These are phyloP conservation scores for Micromonas pusilla DNA, from an alignment of 139 green algal genomes.

Conservation along the genomic window DNA sequence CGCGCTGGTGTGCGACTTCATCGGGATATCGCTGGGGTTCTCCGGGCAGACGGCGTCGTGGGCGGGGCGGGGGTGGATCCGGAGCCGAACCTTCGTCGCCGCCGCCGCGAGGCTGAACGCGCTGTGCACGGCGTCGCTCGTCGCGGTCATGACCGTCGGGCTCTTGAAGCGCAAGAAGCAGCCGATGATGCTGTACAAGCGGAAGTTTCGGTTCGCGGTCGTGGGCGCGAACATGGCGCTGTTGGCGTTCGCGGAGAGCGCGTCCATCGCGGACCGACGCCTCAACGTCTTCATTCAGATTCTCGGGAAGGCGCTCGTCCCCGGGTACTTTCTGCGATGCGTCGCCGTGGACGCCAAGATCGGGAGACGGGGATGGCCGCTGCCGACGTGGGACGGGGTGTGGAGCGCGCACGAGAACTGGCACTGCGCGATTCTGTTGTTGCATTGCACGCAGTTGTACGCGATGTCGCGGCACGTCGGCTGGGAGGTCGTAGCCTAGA, in stretches of 20 bases:
- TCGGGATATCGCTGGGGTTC: slow-evolving; percentile 19
- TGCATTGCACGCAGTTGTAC: slow-evolving; percentile 3
- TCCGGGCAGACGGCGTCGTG: neutral
- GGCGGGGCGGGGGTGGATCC: neutral
- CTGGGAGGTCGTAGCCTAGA: no score
- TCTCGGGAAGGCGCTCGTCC: neutral
- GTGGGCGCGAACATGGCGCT: slow-evolving; percentile 7
- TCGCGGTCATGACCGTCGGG: neutral
- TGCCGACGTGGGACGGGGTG: neutral
- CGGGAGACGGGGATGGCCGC: neutral
- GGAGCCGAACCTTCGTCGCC: neutral
- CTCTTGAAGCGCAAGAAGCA: neutral
- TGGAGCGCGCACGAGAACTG: slow-evolving; percentile 23
- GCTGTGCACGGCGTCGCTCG: neutral
- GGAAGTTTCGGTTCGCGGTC: neutral
- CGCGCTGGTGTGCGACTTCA: slow-evolving; percentile 5
- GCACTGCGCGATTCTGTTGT: slow-evolving; percentile 3
- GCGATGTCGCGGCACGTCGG: neutral
- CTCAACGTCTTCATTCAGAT: neutral
- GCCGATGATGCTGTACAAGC: slow-evolving; percentile 4
- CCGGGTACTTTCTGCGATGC: slow-evolving; percentile 10
- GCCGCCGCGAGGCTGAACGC: neutral
- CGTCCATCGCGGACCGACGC: neutral
- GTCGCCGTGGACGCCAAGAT: neutral
- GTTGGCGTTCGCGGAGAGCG: neutral